Conservation (phyloP, 805 yeast genomes). For the Candida wancherniae region DNA sequence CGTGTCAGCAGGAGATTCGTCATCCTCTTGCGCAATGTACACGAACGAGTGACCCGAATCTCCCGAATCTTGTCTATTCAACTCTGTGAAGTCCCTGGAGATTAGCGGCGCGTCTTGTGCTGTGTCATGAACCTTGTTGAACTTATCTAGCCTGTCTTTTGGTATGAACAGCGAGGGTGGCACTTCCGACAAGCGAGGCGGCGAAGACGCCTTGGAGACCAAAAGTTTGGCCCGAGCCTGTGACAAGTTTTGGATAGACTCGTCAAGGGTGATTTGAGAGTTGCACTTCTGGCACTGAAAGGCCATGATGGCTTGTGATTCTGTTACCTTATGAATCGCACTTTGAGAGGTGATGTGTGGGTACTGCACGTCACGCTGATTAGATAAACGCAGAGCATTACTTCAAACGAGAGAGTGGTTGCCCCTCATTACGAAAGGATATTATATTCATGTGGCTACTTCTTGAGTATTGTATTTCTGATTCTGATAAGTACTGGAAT, state of each 20-base stretch:
- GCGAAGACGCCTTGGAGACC: constrained; percentile 27
- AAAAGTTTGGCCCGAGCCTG: constrained; percentile 54
- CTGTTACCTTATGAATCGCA: too few relatives aligned
- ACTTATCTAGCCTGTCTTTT: constrained; percentile 27
- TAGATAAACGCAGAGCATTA: too few relatives aligned
- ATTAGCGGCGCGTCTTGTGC: background rate
- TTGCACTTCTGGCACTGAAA: constrained; percentile 58
- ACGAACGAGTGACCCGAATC: constrained; percentile 13
- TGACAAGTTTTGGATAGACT: constrained; percentile 47
- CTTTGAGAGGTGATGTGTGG: too few relatives aligned
- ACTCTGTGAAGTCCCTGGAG: constrained; percentile 1
- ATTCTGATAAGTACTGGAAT: too few relatives aligned
- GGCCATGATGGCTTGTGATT: constrained; percentile 7
- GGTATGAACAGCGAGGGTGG: constrained; percentile 35
- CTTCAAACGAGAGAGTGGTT: too few relatives aligned
- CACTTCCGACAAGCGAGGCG: constrained; percentile 12
- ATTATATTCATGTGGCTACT: too few relatives aligned
- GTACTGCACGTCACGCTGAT: too few relatives aligned
- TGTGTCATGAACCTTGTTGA: constrained; percentile 12
- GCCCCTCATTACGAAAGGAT: too few relatives aligned
- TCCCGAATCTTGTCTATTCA: background rate
- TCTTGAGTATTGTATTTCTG: too few relatives aligned
- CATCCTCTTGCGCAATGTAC: too few relatives aligned
- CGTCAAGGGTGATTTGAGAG: constrained; percentile 52
- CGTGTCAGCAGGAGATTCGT: too few relatives aligned